Conservation (phyloP, 169 alveolate species). For the Sarcocystis neurona region DNA sequence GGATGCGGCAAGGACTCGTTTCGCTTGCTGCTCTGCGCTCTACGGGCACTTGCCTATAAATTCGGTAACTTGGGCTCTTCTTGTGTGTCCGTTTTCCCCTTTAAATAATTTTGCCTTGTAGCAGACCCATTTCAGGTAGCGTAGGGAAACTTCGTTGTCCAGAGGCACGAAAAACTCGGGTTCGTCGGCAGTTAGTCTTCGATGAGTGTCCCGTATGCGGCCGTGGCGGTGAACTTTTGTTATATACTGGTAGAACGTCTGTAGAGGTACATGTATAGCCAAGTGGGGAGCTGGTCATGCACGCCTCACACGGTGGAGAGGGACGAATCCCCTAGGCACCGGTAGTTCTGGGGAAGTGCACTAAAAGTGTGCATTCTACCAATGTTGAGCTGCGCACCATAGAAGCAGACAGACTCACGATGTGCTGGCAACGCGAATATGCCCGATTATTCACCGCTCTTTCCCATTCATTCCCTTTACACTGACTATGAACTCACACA, state of each 20-base stretch:
- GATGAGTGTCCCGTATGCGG: conserved; percentile 58
- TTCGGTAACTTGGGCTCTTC: conserved; percentile 18
- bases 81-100: conserved; percentile 54
- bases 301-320: not conserved
- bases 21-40: too few species aligned
- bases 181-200: conserved; percentile 61
- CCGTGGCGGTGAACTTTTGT: conserved; percentile 52
- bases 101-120: conserved; percentile 49
- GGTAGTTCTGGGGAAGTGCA: too few species aligned
- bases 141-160: conserved; percentile 51
- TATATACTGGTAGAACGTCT: conserved; percentile 56
- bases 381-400: too few species aligned
- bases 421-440: too few species aligned
- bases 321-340: too few species aligned
- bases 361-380: too few species aligned
- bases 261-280: not conserved
- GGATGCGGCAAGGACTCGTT: too few species aligned
- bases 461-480: too few species aligned
- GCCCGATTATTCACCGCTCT: too few species aligned
- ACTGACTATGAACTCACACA: too few species aligned
- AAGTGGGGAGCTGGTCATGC: conserved; percentile 1
- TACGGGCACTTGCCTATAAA: not conserved
- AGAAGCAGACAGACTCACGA: too few species aligned
- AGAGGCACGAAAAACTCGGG: conserved; percentile 48
- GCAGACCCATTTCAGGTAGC: conserved; percentile 56